Base-by-base conservation (phyloP, 2,329 filamentous ascomycete genomes). In the Fusarium ambrosium region DNA sequence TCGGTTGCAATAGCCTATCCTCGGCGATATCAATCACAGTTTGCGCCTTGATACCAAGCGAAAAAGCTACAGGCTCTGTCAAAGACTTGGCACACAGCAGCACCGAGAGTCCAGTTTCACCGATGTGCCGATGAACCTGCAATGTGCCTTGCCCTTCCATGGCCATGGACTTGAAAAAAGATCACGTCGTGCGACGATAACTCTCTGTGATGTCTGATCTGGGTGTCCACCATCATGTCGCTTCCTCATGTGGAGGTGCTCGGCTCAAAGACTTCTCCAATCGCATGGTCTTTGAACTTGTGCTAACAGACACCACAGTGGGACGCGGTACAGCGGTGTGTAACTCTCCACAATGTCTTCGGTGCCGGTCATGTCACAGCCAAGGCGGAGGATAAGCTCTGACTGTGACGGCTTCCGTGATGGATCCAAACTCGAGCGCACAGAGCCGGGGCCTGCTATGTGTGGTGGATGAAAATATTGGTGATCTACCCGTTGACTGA, bases 311-410 rank as follows among this genome's bases (percentile, higher is more conserved):
- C 37, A 60, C 18, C 7, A 5, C 37, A 43, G 58, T 32, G 58
- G 20, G 11, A 43, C 36, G 37, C 8, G n/a, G 27, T 7, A 41
- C 22, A 9, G 36, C 36, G 36, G 29, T 59, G 51, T 55, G 51
- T 13, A 32, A 32, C 51, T 55, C 51, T 55, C 51, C 51, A 55
- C 27, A 53, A 5, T 55, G 51, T 20, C 51, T 20, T 32, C 11
- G 11, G n/a, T 55, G 9, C 10, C 14, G 4, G 22, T 18, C 20
- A 58, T 58, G 53, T 36, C 20, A 9, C n/a, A 36, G 14, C 53
- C 32, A 58, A 58, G 53, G 20, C 29, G 53, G 53, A 58, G 18
- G 51, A 55, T 55, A 55, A 32, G 27, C 51, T 55, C 51, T 55
- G 51, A n/a, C 51, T 9, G 10, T 32, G 24, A 32, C 11, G 48